These are phyloP conservation scores for Fusarium gaditjirri DNA, from an alignment of 2,329 filamentous ascomycete genomes.

Conservation along the genomic window DNA sequence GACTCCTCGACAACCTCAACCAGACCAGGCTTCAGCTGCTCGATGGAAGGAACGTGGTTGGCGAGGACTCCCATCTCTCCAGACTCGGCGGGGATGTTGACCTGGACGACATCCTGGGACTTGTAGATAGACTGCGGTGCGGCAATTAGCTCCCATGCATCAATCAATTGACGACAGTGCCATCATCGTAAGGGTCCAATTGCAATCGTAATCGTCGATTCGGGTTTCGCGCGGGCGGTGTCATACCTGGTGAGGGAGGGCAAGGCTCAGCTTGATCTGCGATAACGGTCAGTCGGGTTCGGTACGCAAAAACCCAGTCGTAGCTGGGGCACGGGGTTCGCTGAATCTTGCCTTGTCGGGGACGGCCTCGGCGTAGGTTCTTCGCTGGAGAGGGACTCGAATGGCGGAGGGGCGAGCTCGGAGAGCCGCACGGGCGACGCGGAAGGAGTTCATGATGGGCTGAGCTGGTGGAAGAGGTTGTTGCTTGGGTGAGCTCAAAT, in stretches of 20 bases:
- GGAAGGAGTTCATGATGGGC: slow-evolving; percentile 89
- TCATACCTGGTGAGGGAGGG: slow-evolving; percentile 97
- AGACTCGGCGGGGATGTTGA: slow-evolving; percentile 98
- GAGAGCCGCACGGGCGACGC: slow-evolving; percentile 89
- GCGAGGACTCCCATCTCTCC: slow-evolving; percentile 99
- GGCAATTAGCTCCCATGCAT: slow-evolving; percentile 60
- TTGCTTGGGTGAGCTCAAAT: slow-evolving; percentile 57
- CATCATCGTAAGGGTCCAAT: slow-evolving; percentile 41
- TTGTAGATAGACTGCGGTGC: slow-evolving; percentile 74
- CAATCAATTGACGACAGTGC: slow-evolving; percentile 44
- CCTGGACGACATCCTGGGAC: slow-evolving; percentile 82
- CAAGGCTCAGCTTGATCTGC: slow-evolving; percentile 95
- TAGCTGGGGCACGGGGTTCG: slow-evolving; percentile 15
- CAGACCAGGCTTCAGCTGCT: slow-evolving; percentile 97
- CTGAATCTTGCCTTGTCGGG: slow-evolving; percentile 75
- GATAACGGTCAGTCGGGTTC: slow-evolving; percentile 43
- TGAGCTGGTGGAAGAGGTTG: slow-evolving; percentile 61
- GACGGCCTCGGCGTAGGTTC: slow-evolving; percentile 90
- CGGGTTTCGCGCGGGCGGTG: slow-evolving; percentile 22
- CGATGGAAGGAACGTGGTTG: slow-evolving; percentile 98
- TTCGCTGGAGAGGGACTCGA: slow-evolving; percentile 80
- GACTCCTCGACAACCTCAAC: slow-evolving; percentile 96
- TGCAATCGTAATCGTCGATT: slow-evolving; percentile 41
- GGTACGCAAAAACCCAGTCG: slow-evolving; percentile 38
- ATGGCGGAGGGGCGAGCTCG: slow-evolving; percentile 82